Base-by-base conservation (phyloP, 2,329 filamentous ascomycete species). In the Bipolaris gigantea region DNA sequence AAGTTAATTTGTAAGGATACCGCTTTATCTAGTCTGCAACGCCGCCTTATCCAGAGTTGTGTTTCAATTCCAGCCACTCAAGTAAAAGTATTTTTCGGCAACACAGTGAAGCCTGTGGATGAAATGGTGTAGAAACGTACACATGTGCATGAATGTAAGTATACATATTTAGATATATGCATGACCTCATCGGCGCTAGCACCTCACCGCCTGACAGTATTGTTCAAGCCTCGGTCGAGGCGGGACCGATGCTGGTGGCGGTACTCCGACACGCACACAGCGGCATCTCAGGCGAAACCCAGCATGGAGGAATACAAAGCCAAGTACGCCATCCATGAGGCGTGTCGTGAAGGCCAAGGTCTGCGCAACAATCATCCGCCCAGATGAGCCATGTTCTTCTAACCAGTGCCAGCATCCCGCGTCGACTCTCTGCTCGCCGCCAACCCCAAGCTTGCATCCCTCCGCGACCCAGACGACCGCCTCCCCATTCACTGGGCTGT, bases 401-500 rank as follows among this genome's bases (percentile, higher is more conserved):
- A 89, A 94, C 46, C 25, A 36, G 21, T 19, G 48, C 41, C 65
- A 95, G 90, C 83, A 27, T 77, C 82, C 52, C 76, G 85, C 23
- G 89, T 89, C 33, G 90, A 96, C 76, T 89, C 89, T 8, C 81
- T 93, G 16, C 78, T 93, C 39, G 85, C 85, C 70, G 87, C 87
- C 62, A 92, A 96, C 69, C 87, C 89, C 2, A 92, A 89, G 67
- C 83, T 95, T 35, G 87, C 90, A 23, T 81, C 78, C 53, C 85
- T 86, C 66, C 80, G 79, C 67, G 94, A 99, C 68, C 88, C 90
- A 44, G 94, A 99, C 73, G 90, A 91, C 15, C 89, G 94, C 40
- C 84, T 96, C 34, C 88, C 94, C 2, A 86, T 97, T 53, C 94
- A 99, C 80, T 99, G 94, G 94, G 93, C 94, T 0, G 85, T 86